Evolutionary conservation across 768 basidiomycete species (phyloP), one percentile per base, ranked within the genome.

Genomic region (Boletus sp.): DNA sequence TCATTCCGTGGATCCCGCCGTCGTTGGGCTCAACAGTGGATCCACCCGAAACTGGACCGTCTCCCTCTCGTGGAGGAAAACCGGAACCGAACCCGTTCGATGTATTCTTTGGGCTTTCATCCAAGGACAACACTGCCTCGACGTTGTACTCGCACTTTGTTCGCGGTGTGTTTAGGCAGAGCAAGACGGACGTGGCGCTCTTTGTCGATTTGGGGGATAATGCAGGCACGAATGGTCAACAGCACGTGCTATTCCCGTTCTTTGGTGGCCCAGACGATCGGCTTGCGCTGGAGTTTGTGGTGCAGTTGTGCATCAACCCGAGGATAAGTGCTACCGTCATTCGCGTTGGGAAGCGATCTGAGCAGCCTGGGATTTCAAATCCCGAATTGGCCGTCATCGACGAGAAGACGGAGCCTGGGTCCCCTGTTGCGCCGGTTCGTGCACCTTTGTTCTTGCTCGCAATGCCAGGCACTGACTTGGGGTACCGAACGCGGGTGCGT

Each of bases 251-350:
- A 68, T 66, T 94, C 39, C 90, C 95, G 0, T 98, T 96, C 82
- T 89, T 93, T 67, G 96, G 96, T 35, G 96, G 96, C 0, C 85
- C 92, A 0, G 96, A 99, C 67, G 96, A 98, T 67, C 83, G 97
- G 1, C 77, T 93, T 21, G 91, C 92, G 0, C 73, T 98, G 27
- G 73, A 80, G 30, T 83, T 98, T 63, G 82, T 92, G 5, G 82
- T 90, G 33, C 95, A 98, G 68, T 65, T 89, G 29, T 89, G 93
- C 52, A 70, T 71, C 32, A 85, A 87, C 56, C 67, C 80, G 0
- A 72, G 69, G 34, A 78, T 91, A 0, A 80, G 71, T 5, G 97
- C 91, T 1, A 93, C 89, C 0, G 82, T 93, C 0, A 73, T 96
- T 2, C 76, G 85, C 46, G 74, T 96, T 32, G 63, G 59, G 21